Conservation (phyloP, 1,284 basidiomycete species). For the Somion occarium region DNA sequence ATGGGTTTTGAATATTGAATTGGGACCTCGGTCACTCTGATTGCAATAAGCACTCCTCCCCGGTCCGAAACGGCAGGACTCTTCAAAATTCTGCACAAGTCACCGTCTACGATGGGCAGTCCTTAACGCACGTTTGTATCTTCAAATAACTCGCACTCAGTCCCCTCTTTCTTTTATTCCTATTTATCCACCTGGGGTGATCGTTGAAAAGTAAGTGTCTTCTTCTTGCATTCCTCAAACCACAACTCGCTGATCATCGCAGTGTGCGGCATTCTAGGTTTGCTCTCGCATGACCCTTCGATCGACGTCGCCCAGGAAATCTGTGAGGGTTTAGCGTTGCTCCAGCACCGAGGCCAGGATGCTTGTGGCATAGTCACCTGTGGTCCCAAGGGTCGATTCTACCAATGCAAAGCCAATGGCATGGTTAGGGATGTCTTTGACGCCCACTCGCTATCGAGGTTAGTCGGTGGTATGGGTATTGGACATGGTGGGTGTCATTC, state of each 20-base stretch:
- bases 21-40: background rate
- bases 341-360: slow-evolving; percentile 97
- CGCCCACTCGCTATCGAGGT: slow-evolving; percentile 66
- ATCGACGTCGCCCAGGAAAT: slow-evolving; percentile 83
- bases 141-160: too few species aligned
- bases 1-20: background rate
- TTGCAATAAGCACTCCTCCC: background rate
- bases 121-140: slow-evolving; percentile 9
- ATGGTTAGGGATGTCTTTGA: slow-evolving; percentile 99
- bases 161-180: slow-evolving; percentile 2
- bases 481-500: slow-evolving; percentile 76
- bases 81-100: background rate
- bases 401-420: slow-evolving; percentile 99
- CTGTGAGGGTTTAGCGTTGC: slow-evolving; percentile 83
- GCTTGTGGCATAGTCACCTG: slow-evolving; percentile 98
- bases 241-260: background rate
- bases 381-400: slow-evolving; percentile 91
- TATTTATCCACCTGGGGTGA: slow-evolving; percentile 5
- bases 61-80: background rate
- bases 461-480: slow-evolving; percentile 95
- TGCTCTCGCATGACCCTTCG: slow-evolving; percentile 75
- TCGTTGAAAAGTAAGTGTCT: slow-evolving; percentile 10
- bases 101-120: too few species aligned
- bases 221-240: background rate
- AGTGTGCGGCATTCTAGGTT: slow-evolving; percentile 91